phyloP scores from a whole-genome alignment of 1,284 basidiomycete genomes.

The Pisolithus thermaeus region DNA sequence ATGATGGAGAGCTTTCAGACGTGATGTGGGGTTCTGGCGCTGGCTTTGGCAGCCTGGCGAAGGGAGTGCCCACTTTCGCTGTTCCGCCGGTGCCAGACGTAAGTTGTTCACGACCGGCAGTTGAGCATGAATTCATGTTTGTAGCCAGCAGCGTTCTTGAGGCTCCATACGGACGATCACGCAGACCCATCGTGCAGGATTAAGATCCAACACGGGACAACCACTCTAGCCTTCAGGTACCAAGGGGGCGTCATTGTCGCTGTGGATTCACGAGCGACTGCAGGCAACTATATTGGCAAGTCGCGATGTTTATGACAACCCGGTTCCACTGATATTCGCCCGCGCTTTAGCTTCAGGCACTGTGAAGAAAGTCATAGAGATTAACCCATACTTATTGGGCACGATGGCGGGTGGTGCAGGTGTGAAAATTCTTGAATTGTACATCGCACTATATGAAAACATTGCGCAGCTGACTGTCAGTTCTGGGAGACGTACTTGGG shows the following conservation, averaged over 20 bases:
- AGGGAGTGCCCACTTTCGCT: conserved; percentile 64
- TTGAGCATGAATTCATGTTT: conserved; percentile 11
- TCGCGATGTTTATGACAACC: conserved; percentile 9
- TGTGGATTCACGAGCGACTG: conserved; percentile 96
- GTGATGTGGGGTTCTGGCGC: conserved; percentile 75
- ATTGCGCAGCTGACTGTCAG: conserved; percentile 75
- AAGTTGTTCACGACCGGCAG: conserved; percentile 28
- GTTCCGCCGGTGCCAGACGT: conserved; percentile 72
- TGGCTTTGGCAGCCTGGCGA: conserved; percentile 70
- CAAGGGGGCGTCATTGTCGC: conserved; percentile 96
- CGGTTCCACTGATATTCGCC: conserved; percentile 3
- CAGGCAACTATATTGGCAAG: conserved; percentile 93
- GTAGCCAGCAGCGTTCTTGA: conserved; percentile 86
- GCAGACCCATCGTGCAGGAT: conserved; percentile 92
- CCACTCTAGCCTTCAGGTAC: conserved; percentile 96
- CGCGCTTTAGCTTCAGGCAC: conserved; percentile 75
- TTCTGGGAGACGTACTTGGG: conserved; percentile 99
- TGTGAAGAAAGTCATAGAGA: conserved; percentile 99
- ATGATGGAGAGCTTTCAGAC: conserved; percentile 60
- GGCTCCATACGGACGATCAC: conserved; percentile 88
- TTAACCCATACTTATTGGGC: conserved; percentile 96
- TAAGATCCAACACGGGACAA: conserved; percentile 99
- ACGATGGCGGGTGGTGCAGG: conserved; percentile 99
- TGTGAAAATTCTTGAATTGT: conserved; percentile 31
- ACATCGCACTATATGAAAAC: conserved; percentile 4